Base-by-base conservation (phyloP, 352 stramenopile species). In the Pythium brachiatum region DNA sequence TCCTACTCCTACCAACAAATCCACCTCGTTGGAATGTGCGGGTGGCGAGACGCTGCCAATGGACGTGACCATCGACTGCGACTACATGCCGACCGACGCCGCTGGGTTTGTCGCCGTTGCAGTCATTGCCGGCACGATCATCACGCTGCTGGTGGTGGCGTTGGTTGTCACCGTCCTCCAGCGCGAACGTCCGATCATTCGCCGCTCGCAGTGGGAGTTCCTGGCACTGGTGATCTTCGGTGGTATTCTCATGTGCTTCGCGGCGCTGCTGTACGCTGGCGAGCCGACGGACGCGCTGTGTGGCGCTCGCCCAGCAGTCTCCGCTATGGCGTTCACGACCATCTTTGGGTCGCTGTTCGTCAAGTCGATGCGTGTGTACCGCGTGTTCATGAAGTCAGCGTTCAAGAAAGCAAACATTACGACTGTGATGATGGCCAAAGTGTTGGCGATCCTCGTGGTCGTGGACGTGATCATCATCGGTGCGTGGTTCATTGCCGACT, bases 21-120 rank as follows among this genome's bases (percentile, higher is more conserved):
- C n/a, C n/a, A n/a, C n/a, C n/a, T 84, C 74, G 0, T 23, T 70
- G 0, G 76, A 88, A 54, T 88, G 79, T 53, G 39, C 32, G 32
- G 66, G 60, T 15, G 72, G 74, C 3, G 62, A 59, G 0, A 26
- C 50, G 32, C 60, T 83, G 12, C 75, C 73, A 0, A 7, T 13
- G 1, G 39, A 32, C 2, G 54, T 82, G 18, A 7, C 51, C 20
- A n/a, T 76, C 26, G 52, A 68, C 21, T 82, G 72, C 27, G 72
- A 79, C 43, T 78, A 67, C 51, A 78, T 73, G 59, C 74, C 73
- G 50, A 69, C 47, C 7, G 18, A 41, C 38, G 5, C 21, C 4
- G 15, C 43, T 15, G 18, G 13, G 8, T 53, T 53, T 16, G 21
- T 53, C 16, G 23, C 46, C 25, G 46, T 34, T 4, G 21, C 26